Evolutionary conservation across 1,284 basidiomycete species (phyloP), one percentile per base, ranked within the genome.

Genomic region (Leccinum discolor): DNA sequence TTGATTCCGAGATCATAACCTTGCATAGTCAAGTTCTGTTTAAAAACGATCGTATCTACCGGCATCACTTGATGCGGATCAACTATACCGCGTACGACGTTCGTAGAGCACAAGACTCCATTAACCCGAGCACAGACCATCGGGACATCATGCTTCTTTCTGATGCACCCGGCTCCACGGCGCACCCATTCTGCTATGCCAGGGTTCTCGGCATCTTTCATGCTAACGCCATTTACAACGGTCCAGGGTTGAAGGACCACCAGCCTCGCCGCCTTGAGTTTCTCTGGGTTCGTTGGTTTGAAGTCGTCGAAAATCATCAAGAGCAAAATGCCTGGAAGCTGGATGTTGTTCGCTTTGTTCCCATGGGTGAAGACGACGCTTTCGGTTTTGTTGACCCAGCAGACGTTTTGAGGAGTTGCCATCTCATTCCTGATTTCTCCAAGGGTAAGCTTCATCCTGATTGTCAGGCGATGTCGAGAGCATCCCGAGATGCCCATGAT

Each of bases 371-470:
- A 26, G 56, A 57, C 1, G 26, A 57, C 32, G 26, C 56, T 4
- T 57, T 57, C 10, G 26, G 56, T 57, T 57, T 57, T 5, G 26
- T 57, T 16, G 23, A 57, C 56, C 56, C 23, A 29, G 16, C 8
- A 10, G 56, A 57, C 32, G 56, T 57, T 32, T 26, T 57, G 26
- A 57, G 26, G n/a, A n/a, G 56, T 2, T 57, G 26, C 16, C 56
- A 57, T 10, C 56, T 57, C 56, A 57, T 57, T 29, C 56, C 56
- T 57, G 56, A 57, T 32, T 57, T 57, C 12, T 57, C 56, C 56
- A 32, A 12, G 16, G 56, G 56, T 32, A 57, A 57, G 56, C 16
- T 57, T 16, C 23, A 57, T n/a, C 56, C 26, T n/a, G 26, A 57
- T 29, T 32, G 56, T 57, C 26, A 29, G 16, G 56, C 14, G 8